Evolutionary conservation across 768 basidiomycete genomes (phyloP).

Genomic region (Dentipellis fragilis): DNA sequence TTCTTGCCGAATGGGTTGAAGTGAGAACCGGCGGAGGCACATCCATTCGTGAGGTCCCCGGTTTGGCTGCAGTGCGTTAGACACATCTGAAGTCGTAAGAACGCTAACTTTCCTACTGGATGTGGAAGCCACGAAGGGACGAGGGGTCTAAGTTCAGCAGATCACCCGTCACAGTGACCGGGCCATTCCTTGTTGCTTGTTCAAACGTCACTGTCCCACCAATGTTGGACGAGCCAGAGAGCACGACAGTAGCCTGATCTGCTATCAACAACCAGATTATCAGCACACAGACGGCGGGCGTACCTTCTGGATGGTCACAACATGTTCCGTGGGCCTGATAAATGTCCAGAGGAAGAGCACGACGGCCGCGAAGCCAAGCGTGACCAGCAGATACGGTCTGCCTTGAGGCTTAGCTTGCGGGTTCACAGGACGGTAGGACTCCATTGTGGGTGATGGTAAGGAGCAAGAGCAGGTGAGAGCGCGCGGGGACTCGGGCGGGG

Average conservation of each 20-base stretch:
- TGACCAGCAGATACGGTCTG: not conserved
- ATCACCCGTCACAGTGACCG: conserved; percentile 54
- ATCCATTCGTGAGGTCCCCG: conserved; percentile 61
- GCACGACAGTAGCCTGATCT: conserved; percentile 44
- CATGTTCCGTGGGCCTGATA: not conserved
- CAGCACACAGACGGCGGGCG: not conserved
- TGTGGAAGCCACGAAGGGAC: conserved; percentile 63
- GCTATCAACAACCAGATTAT: not conserved
- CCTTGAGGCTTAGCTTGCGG: not conserved
- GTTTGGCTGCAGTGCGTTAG: conserved; percentile 23
- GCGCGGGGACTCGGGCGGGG: no score
- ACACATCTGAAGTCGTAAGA: not conserved
- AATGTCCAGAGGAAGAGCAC: not conserved
- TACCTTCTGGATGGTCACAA: not conserved
- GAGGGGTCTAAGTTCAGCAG: conserved; percentile 50
- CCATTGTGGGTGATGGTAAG: not conserved
- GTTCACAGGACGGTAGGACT: not conserved
- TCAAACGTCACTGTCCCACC: conserved; percentile 58
- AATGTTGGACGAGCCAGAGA: conserved; percentile 51
- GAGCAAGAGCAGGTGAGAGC: no score
- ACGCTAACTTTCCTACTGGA: conserved; percentile 40
- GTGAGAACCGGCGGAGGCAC: conserved; percentile 60
- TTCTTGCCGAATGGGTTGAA: conserved; percentile 61
- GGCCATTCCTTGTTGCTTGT: conserved; percentile 37
- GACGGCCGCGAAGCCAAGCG: not conserved